Conservation (phyloP, 2,329 filamentous ascomycete genomes). For the Sporothrix brasiliensis region DNA sequence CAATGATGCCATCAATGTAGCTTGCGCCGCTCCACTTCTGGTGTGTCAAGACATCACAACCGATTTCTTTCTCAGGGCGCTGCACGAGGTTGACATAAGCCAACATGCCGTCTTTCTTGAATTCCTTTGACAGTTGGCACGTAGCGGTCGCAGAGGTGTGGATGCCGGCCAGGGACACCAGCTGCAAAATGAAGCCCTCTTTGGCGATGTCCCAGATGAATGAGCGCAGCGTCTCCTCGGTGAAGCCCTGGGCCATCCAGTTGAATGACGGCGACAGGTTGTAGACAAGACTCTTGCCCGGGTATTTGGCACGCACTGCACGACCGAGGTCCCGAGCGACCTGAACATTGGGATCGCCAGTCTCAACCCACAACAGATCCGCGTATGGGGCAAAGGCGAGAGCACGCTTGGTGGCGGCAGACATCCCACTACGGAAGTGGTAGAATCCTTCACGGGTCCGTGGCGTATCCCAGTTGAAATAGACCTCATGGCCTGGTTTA, state of each 20-base stretch:
- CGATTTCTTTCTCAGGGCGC: conserved; percentile 82
- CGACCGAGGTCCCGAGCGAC: conserved; percentile 75
- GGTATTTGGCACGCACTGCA: conserved; percentile 69
- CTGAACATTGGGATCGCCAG: conserved; percentile 79
- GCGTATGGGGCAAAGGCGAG: conserved; percentile 90
- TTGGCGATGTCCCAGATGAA: conserved; percentile 97
- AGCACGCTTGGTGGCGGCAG: conserved; percentile 87
- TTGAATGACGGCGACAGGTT: conserved; percentile 97
- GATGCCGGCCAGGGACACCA: conserved; percentile 67
- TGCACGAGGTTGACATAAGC: conserved; percentile 97
- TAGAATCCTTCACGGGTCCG: conserved; percentile 93
- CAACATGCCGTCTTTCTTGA: conserved; percentile 92
- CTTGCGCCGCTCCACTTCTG: conserved; percentile 76
- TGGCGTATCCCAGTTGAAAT: conserved; percentile 89
- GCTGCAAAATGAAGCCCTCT: conserved; percentile 75
- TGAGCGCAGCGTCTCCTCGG: conserved; percentile 75
- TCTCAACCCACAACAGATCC: conserved; percentile 96
- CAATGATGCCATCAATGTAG: conserved; percentile 86
- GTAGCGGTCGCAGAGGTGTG: conserved; percentile 67
- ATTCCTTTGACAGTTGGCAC: conserved; percentile 75
- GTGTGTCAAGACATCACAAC: conserved; percentile 90
- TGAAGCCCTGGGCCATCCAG: conserved; percentile 96
- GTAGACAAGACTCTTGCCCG: conserved; percentile 90
- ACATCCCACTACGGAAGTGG: conserved; percentile 82
- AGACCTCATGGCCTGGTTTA: conserved; percentile 59